Base-by-base conservation (phyloP, 345 rosid species). In the Camelina neglecta region DNA sequence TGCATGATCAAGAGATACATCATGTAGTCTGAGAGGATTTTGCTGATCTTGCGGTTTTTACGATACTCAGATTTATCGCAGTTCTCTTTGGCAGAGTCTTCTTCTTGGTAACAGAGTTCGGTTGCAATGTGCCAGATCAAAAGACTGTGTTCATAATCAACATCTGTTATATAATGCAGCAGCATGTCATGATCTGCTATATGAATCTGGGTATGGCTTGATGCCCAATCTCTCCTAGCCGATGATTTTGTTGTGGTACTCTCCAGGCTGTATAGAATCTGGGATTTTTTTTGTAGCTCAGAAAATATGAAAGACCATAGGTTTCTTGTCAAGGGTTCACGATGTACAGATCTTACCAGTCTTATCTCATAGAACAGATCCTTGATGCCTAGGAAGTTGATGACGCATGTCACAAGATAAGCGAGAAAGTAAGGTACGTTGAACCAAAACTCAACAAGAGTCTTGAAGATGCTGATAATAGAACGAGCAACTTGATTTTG, bases 61-160 rank as follows among this genome's bases (percentile, higher is more conserved):
- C 53, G 41, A 49, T 55, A 12, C n/a, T 29, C 12, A 39, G 4
- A 1, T 63, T 12, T 0, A 10, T 65, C 42, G 0, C 39, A 59
- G 4, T 24, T 24, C 11, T 53, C 57, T 7, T 70, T 53, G 54
- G 39, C 11, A 1, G 29, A 33, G 1, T 61, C 80, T 33, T 24
- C 10, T 4, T 72, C 15, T 36, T 72, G 69, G 54, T 72, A 77
- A 73, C 83, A 82, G 0, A 84, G 74, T 11, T 79, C 87, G 0
- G 87, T 86, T 15, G 90, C 86, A 20, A 86, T 75, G 51, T 86
- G 86, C 90, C 87, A 84, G 3, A 84, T 35, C 0, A 86, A 74
- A 29, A 86, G 58, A 73, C 85, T 83, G 10, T 80, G 81, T n/a
- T 86, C 87, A 24, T 76, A 86, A 33, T 82, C 84, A 4, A 75